These are phyloP conservation scores for Rutidosis leptorrhynchoides DNA, from an alignment of 129 eudicot genomes.

Conservation along the genomic window DNA sequence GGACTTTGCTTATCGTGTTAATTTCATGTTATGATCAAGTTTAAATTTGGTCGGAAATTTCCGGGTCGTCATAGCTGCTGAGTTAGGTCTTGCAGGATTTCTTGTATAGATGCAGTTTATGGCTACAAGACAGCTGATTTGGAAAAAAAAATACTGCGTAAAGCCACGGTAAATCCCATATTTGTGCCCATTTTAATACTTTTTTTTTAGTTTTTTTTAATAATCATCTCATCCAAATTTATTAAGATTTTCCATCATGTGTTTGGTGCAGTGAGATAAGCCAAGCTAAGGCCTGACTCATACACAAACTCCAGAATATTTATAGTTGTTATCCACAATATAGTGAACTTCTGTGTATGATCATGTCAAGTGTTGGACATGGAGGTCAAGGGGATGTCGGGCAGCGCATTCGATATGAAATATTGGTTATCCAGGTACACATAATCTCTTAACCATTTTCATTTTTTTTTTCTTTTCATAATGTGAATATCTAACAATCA, in stretches of 20 bases:
- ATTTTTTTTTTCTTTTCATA: slow-evolving; percentile 9
- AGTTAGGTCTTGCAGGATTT: slow-evolving; percentile 85
- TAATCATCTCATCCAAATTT: too few relatives aligned
- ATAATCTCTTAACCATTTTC: neutral
- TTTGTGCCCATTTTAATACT: too few relatives aligned
- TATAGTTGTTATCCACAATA: slow-evolving; percentile 58
- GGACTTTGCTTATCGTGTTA: too few relatives aligned
- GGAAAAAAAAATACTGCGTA: slow-evolving; percentile 95
- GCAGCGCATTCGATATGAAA: slow-evolving; percentile 95
- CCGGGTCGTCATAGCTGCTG: too few relatives aligned
- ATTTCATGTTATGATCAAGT: too few relatives aligned
- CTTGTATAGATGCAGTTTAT: slow-evolving; percentile 99
- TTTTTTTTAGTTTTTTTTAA: too few relatives aligned
- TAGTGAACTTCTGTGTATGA: slow-evolving; percentile 83
- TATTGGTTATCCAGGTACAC: slow-evolving; percentile 82
- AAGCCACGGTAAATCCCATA: slow-evolving; percentile 79
- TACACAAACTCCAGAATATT: slow-evolving; percentile 71
- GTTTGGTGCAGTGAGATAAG: slow-evolving; percentile 78
- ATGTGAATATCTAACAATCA: neutral
- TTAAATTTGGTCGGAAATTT: too few relatives aligned
- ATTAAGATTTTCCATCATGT: too few relatives aligned
- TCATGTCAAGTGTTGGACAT: slow-evolving; percentile 96
- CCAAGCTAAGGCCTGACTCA: slow-evolving; percentile 92
- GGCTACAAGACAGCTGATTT: slow-evolving; percentile 94
- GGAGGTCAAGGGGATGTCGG: slow-evolving; percentile 99